Base-by-base conservation (phyloP, 805 yeast genomes). In the Schizosaccharomyces japonicus region DNA sequence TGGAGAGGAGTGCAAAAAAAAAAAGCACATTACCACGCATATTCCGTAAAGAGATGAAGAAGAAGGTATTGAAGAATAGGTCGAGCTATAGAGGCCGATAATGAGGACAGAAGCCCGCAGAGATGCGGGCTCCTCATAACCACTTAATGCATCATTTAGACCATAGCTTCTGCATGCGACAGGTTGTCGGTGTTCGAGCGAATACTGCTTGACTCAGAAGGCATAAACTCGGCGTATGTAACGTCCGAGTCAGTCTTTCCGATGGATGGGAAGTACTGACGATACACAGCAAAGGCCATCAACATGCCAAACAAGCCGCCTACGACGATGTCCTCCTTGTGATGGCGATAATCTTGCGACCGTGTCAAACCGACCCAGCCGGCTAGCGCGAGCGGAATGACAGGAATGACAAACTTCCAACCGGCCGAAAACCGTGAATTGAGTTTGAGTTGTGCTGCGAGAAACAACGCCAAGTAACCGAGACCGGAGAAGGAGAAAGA, bases 271-370 rank as follows among this genome's bases (percentile, higher is more conserved):
- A 36, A 36, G 4, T 5, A 13, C 23, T 36, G 42, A 3, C 42
- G 42, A 42, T 76, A 77, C 25, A 72, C 63, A 68, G 72, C 68
- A 60, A 62, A 64, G 0, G 85, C 87, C 30, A 78, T 61, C 2
- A 64, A 50, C 3, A 63, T 52, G 1, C 98, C 98, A 2, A 87
- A 57, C 1, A 66, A 15, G 27, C 79, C 66, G 2, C 98, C 98
- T 13, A 78, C 56, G 1, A 79, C 54, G 1, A 90, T 78, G 60
- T 87, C 98, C 15, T 80, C 66, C 57, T 81, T 83, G 62, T 87
- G 96, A 58, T 87, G 98, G 59, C 95, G 70, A 62, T 85, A 85
- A 62, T 87, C 98, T 56, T 80, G 78, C 0, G 94, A 81, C 55
- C 98, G 71, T 34, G 90, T 75, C 42, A 81, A 61, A 0, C 95